Conservation (phyloP, 805 yeast species). For the Debaryomyces prosopidis region DNA sequence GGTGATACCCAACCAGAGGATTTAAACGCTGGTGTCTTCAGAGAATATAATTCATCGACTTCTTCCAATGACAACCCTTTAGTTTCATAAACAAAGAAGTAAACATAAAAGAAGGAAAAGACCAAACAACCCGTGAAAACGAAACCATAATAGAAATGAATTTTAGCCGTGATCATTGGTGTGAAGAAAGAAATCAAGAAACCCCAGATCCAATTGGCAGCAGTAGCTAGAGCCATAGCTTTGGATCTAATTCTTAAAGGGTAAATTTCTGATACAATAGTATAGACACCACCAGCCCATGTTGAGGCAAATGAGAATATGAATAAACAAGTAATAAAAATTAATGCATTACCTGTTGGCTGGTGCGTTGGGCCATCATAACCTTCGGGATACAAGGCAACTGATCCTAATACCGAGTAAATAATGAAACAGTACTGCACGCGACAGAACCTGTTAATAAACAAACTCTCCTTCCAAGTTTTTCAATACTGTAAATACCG, state of each 20-base stretch:
- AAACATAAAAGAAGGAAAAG: conserved; percentile 65
- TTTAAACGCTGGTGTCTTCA: conserved; percentile 37
- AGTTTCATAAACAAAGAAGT: conserved; percentile 74
- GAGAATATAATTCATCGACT: conserved; percentile 66
- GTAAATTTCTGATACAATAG: conserved; percentile 65
- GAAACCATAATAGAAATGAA: conserved; percentile 68
- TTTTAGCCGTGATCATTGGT: conserved; percentile 61
- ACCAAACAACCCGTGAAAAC: conserved; percentile 64
- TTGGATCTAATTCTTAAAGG: conserved; percentile 64
- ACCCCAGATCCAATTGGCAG: conserved; percentile 65
- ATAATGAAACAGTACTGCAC: conserved; percentile 58
- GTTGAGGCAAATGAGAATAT: conserved; percentile 68
- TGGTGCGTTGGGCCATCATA: conserved; percentile 39
- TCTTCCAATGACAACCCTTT: conserved; percentile 81
- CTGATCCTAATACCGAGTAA: conserved; percentile 63
- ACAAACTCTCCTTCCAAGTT: conserved; percentile 48
- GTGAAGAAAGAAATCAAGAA: conserved; percentile 62
- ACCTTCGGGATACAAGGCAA: conserved; percentile 41
- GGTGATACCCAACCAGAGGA: conserved; percentile 55
- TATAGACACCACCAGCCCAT: conserved; percentile 72
- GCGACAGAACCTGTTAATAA: conserved; percentile 44
- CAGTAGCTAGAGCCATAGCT: conserved; percentile 65
- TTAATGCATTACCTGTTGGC: conserved; percentile 62
- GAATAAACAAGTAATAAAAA: conserved; percentile 61
- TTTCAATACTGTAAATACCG: conserved; percentile 51